Conservation (phyloP, 2,329 filamentous ascomycete species). For the Trichoderma sp. region DNA sequence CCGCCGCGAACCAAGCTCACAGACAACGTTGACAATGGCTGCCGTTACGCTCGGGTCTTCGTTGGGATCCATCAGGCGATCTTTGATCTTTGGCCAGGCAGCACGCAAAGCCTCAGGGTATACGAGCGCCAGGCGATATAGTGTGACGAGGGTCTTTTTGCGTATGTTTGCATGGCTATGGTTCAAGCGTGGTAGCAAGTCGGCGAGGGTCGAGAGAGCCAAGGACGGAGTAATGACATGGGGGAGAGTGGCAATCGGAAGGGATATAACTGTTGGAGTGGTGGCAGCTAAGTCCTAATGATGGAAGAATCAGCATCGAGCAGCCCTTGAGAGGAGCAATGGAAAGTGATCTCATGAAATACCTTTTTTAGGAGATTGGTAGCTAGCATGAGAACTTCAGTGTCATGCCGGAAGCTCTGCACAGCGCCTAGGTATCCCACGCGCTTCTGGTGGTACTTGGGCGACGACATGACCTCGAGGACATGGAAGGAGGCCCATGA, state of each 20-base stretch:
- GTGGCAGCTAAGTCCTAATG: conserved; percentile 67
- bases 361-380: conserved; percentile 96
- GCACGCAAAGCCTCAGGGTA: conserved; percentile 91
- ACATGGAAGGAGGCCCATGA: conserved; percentile 99
- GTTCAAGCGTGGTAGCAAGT: conserved; percentile 79
- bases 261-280: conserved; percentile 71
- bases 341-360: background rate
- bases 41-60: conserved; percentile 93
- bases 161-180: conserved; percentile 83
- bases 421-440: conserved; percentile 94
- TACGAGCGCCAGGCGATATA: conserved; percentile 91
- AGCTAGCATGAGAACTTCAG: conserved; percentile 94
- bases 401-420: conserved; percentile 93
- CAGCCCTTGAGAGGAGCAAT: background rate
- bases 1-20: conserved; percentile 89
- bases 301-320: background rate
- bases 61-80: conserved; percentile 81
- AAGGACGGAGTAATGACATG: conserved; percentile 92
- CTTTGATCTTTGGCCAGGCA: conserved; percentile 97
- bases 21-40: conserved; percentile 94
- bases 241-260: conserved; percentile 86
- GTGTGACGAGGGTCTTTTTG: conserved; percentile 93
- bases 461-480: conserved; percentile 96
- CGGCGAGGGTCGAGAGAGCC: conserved; percentile 82
- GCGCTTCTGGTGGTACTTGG: conserved; percentile 91